Base-by-base conservation (phyloP, 2,329 filamentous ascomycete genomes). In the Colletotrichum musae region DNA sequence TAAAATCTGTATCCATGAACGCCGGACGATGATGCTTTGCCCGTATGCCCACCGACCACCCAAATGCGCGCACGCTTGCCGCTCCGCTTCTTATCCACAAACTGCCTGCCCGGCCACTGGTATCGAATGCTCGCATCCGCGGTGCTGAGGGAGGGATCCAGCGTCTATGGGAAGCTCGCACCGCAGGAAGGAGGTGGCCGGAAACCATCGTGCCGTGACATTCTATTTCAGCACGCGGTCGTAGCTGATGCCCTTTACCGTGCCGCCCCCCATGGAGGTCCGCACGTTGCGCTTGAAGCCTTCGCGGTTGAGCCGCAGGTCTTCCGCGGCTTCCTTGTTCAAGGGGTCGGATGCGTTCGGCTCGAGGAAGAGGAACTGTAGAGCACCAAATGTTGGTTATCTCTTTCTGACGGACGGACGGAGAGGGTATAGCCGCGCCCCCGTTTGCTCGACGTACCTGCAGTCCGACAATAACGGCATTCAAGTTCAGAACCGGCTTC, bases 401-500 rank as follows among this genome's bases (percentile, higher is more conserved):
- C 13, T 36, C 72, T 51, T 54, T 18, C 16, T 5, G 6, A 13
- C 41, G 13, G 7, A 4, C 10, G 32, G 10, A 36, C 9, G 7
- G 32, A 1, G 32, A 4, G 32, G 32, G 7, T 10, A 4, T 3
- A 36, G 32, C 10, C 32, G 32, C 32, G 32, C 32, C 32, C 32
- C 32, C 32, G 7, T 18, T 26, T 24, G 10, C 36, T 36, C 6
- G 39, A 77, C 84, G 51, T 83, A 94, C 92, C 89, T 95, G 94
- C 78, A 99, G 83, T 50, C 96, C 96, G 61, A 98, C 94, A 74
- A 99, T 96, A 48, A 98, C 94, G 16, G 96, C 95, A 78, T 98
- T 98, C 79, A 99, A 82, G 80, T 98, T 98, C 78, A 99, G 84
- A 52, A 99, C 96, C 0, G 96, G 96, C 86, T 98, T 99, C 96